Evolutionary conservation across 345 rosid genomes (phyloP).

Genomic region (Pistacia vera): DNA sequence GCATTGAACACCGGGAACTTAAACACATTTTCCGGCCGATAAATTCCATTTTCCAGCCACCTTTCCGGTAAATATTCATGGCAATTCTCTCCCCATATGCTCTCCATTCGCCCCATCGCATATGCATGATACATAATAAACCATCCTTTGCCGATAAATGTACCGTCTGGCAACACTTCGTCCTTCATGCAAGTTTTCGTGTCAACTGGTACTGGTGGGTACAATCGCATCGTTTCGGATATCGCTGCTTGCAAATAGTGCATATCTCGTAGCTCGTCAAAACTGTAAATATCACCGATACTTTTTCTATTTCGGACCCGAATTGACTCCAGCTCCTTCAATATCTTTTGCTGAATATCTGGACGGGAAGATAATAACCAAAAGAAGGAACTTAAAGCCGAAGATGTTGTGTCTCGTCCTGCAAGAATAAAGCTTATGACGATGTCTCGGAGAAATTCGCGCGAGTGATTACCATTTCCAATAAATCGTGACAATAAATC

Average conservation of each 20-base stretch:
- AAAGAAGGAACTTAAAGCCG: constrained; percentile 52
- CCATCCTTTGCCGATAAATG: constrained; percentile 31
- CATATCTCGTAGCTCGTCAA: constrained; percentile 38
- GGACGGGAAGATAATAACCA: constrained; percentile 34
- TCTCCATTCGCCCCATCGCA: constrained; percentile 46
- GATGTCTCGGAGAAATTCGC: constrained; percentile 28
- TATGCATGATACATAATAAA: constrained; percentile 25
- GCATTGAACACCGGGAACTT: constrained; percentile 45
- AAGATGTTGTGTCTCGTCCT: constrained; percentile 48
- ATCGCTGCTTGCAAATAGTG: constrained; percentile 46
- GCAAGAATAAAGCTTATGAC: constrained; percentile 53
- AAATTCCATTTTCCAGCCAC: constrained; percentile 37
- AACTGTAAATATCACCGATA: constrained; percentile 13
- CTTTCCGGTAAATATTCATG: constrained; percentile 42
- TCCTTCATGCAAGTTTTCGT: constrained; percentile 28
- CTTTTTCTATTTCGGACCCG: constrained; percentile 8
- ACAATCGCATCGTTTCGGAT: constrained; percentile 49
- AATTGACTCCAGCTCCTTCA: constrained; percentile 26
- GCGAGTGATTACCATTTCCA: constrained; percentile 13
- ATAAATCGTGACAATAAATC: constrained; percentile 40
- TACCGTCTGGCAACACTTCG: constrained; percentile 44
- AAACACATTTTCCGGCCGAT: constrained; percentile 36
- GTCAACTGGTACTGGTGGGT: constrained; percentile 53
- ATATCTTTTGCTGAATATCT: constrained; percentile 27
- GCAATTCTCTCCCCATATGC: constrained; percentile 48